These are phyloP conservation scores for Carex cristatella DNA, from an alignment of 176 grass and related monocot genomes.

Conservation along the genomic window DNA sequence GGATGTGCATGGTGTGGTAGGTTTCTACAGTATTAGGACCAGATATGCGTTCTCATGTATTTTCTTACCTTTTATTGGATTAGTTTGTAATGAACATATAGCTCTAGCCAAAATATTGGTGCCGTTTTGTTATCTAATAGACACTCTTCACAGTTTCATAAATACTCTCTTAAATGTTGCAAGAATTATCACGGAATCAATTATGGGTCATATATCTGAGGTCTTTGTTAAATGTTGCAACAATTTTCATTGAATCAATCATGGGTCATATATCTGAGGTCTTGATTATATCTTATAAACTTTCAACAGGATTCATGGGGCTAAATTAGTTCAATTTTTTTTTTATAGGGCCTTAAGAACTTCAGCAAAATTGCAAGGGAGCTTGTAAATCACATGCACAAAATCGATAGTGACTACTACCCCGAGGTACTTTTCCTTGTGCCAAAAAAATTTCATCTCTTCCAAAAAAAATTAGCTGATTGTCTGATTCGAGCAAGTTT, in stretches of 20 bases:
- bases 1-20: slow-evolving; percentile 96
- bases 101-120: slow-evolving; percentile 1
- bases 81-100: background rate
- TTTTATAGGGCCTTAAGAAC: slow-evolving; percentile 77
- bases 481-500: slow-evolving; percentile 15
- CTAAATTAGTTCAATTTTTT: background rate
- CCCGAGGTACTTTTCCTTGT: slow-evolving; percentile 58
- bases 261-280: background rate
- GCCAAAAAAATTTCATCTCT: background rate
- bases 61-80: background rate
- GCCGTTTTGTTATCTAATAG: background rate
- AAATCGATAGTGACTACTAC: slow-evolving; percentile 97
- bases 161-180: background rate
- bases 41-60: background rate
- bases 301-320: background rate
- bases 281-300: slow-evolving; percentile 8
- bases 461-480: slow-evolving; percentile 10
- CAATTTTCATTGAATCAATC: background rate
- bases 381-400: slow-evolving; percentile 80
- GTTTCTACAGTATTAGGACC: slow-evolving; percentile 26
- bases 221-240: slow-evolving; percentile 1
- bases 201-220: background rate
- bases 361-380: slow-evolving; percentile 96
- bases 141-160: slow-evolving; percentile 16
- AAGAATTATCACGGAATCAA: background rate